phyloP scores from a whole-genome alignment of 305 asterid genomes.

The Fraxinus angustifolia region DNA sequence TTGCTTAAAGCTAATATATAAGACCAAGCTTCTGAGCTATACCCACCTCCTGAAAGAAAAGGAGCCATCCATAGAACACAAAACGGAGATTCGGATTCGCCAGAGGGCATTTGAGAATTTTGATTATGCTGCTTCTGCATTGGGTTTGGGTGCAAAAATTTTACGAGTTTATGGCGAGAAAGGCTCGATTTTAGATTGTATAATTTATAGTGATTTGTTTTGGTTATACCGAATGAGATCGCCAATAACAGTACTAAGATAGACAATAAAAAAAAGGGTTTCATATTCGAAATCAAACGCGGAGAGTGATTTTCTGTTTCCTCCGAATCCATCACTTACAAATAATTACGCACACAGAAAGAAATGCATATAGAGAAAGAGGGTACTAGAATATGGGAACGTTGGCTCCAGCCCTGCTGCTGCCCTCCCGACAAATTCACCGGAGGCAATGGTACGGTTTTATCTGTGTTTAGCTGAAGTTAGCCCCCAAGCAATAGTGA shows the following conservation, averaged over 20 bases:
- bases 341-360: background rate
- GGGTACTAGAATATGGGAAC: conserved; percentile 1
- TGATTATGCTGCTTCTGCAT: background rate
- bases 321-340: conserved; percentile 26
- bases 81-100: conserved; percentile 27
- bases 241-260: conserved; percentile 42
- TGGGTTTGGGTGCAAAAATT: conserved; percentile 21
- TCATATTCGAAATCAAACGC: conserved; percentile 7
- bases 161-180: conserved; percentile 20
- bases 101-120: background rate
- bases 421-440: background rate
- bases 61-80: conserved; percentile 94
- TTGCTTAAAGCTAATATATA: conserved; percentile 53
- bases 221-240: conserved; percentile 33
- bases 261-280: conserved; percentile 45
- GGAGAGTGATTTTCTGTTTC: conserved; percentile 21
- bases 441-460: background rate
- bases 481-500: too few relatives aligned
- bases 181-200: conserved; percentile 31
- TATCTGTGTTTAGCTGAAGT: too few relatives aligned
- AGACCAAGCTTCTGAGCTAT: conserved; percentile 93
- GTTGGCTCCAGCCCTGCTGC: background rate
- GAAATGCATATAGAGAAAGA: background rate
- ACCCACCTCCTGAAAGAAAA: conserved; percentile 83
- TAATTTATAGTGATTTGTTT: conserved; percentile 17